These are phyloP conservation scores for Amanita molliuscula DNA, from an alignment of 768 basidiomycete species.

Conservation along the genomic window DNA sequence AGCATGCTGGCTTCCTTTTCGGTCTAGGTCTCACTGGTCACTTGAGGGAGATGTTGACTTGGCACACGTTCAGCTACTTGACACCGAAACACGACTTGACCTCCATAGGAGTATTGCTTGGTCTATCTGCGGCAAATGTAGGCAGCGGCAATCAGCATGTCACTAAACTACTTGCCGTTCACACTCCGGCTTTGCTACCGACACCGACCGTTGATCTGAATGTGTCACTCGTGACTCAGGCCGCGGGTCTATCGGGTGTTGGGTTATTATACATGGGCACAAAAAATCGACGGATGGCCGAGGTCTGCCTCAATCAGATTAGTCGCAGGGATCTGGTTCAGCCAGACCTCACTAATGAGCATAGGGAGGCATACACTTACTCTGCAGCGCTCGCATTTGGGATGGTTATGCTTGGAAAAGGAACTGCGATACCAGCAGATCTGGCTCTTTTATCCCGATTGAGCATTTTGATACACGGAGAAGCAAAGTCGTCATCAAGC, in stretches of 20 bases:
- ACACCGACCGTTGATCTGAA: slow-evolving; percentile 82
- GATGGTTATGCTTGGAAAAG: slow-evolving; percentile 92
- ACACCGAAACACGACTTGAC: slow-evolving; percentile 96
- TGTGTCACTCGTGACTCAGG: slow-evolving; percentile 81
- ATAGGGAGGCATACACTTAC: slow-evolving; percentile 87
- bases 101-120: slow-evolving; percentile 86
- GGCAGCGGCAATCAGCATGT: slow-evolving; percentile 82
- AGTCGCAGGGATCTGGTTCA: slow-evolving; percentile 67
- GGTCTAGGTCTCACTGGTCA: slow-evolving; percentile 91
- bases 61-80: slow-evolving; percentile 93
- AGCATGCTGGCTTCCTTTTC: slow-evolving; percentile 94
- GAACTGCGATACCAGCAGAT: slow-evolving; percentile 71
- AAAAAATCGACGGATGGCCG: slow-evolving; percentile 84
- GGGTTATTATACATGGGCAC: slow-evolving; percentile 88
- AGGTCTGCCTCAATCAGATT: slow-evolving; percentile 82
- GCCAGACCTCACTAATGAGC: slow-evolving; percentile 78
- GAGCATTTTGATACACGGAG: slow-evolving; percentile 68
- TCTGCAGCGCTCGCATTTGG: slow-evolving; percentile 87
- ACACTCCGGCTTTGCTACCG: slow-evolving; percentile 88
- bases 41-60: slow-evolving; percentile 79
- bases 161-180: slow-evolving; percentile 85
- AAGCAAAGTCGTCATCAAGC: slow-evolving; percentile 33
- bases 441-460: slow-evolving; percentile 56
- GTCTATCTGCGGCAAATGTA: slow-evolving; percentile 84
- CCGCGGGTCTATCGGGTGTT: slow-evolving; percentile 78